Evolutionary conservation across 805 yeast genomes (phyloP).

Genomic region (Metschnikowia picachoensis): DNA sequence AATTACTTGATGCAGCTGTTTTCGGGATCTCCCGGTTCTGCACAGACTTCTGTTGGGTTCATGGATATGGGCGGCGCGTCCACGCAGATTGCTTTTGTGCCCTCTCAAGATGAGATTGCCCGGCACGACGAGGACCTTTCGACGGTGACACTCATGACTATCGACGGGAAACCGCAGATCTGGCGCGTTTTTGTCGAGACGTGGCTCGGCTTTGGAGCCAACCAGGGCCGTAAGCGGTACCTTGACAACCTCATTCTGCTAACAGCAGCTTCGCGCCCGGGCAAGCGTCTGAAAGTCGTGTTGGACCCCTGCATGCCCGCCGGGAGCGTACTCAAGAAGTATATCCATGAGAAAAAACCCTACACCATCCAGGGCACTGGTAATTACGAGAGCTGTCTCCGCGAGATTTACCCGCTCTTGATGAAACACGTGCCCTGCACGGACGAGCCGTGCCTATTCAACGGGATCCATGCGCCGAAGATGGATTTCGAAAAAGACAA

Average conservation of each 20-base stretch:
- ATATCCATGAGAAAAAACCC: slow-evolving; percentile 42
- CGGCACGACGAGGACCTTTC: slow-evolving; percentile 74
- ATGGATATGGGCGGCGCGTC: slow-evolving; percentile 99
- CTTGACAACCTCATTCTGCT: slow-evolving; percentile 48
- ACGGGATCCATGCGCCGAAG: slow-evolving; percentile 92
- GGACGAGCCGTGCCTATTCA: slow-evolving; percentile 87
- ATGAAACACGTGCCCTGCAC: slow-evolving; percentile 76
- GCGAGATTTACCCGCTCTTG: slow-evolving; percentile 69
- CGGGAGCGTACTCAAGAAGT: slow-evolving; percentile 46
- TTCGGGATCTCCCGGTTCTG: slow-evolving; percentile 33
- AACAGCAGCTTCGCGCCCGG: slow-evolving; percentile 13
- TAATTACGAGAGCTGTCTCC: slow-evolving; percentile 67
- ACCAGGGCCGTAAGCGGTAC: slow-evolving; percentile 80
- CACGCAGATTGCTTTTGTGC: slow-evolving; percentile 92
- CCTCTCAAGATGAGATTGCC: slow-evolving; percentile 55
- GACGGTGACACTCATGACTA: slow-evolving; percentile 57
- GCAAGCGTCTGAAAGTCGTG: slow-evolving; percentile 6
- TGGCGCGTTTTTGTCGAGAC: slow-evolving; percentile 93
- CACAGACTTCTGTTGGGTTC: slow-evolving; percentile 74
- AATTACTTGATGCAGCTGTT: slow-evolving; percentile 76
- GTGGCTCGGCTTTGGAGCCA: slow-evolving; percentile 98
- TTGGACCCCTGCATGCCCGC: slow-evolving; percentile 82
- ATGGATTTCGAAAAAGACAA: slow-evolving; percentile 75
- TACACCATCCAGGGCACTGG: slow-evolving; percentile 73
- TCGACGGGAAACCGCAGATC: slow-evolving; percentile 64